These are phyloP conservation scores for Hericium alpestre DNA, from an alignment of 768 basidiomycete species.

Conservation along the genomic window DNA sequence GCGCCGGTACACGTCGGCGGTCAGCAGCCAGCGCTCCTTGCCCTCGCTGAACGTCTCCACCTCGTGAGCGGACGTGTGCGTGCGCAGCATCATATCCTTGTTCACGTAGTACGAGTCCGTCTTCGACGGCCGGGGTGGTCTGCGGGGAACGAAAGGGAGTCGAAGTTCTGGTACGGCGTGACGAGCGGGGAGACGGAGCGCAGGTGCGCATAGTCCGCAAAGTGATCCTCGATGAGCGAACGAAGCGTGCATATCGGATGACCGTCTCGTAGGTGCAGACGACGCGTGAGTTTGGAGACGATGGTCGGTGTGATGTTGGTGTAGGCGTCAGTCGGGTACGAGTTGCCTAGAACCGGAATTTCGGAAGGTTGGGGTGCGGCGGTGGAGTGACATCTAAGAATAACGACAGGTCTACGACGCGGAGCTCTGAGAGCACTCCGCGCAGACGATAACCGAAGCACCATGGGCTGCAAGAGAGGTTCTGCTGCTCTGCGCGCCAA, in stretches of 20 bases:
- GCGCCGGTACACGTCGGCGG: constrained; percentile 93
- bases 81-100: constrained; percentile 81
- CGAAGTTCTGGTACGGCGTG: constrained; percentile 86
- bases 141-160: constrained; percentile 85
- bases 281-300: constrained; percentile 64
- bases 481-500: neutral
- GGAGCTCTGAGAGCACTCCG: neutral
- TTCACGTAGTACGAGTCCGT: constrained; percentile 98
- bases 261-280: constrained; percentile 61
- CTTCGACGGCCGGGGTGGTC: constrained; percentile 84
- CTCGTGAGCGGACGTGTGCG: constrained; percentile 98
- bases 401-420: neutral
- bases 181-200: constrained; percentile 83
- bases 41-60: constrained; percentile 79
- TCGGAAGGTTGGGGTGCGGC: constrained; percentile 1
- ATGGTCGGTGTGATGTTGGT: constrained; percentile 86
- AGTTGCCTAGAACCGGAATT: constrained; percentile 47
- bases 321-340: constrained; percentile 65
- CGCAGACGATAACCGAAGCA: neutral
- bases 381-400: neutral
- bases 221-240: constrained; percentile 75
- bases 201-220: constrained; percentile 58
- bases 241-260: constrained; percentile 89
- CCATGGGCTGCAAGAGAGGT: neutral
- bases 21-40: constrained; percentile 76